These are phyloP conservation scores for Maudiozyma serrabonitensis DNA, from an alignment of 805 yeast species.

Conservation along the genomic window DNA sequence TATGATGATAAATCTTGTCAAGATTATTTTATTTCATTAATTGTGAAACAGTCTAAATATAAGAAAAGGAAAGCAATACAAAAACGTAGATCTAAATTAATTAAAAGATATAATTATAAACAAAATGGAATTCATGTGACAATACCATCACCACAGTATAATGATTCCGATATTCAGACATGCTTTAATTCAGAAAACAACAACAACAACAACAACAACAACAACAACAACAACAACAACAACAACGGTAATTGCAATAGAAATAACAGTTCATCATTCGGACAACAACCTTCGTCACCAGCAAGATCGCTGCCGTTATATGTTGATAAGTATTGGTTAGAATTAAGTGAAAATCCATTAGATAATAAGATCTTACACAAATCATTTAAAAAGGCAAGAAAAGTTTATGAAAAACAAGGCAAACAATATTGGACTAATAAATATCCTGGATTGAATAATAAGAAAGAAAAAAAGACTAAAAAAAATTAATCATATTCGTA, in stretches of 20 bases:
- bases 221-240: too few species aligned
- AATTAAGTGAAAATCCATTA: background rate
- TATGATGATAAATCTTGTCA: background rate
- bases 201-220: too few species aligned
- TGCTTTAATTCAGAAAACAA: too few species aligned
- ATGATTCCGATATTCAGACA: too few species aligned
- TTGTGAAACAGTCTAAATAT: background rate
- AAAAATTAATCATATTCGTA: too few species aligned
- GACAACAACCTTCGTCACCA: too few species aligned
- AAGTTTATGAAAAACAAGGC: background rate
- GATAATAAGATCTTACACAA: background rate
- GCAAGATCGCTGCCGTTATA: too few species aligned
- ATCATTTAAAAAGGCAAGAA: background rate
- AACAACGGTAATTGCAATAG: too few species aligned
- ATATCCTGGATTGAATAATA: background rate
- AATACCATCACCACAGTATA: too few species aligned
- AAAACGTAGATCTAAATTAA: background rate
- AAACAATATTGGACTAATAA: background rate
- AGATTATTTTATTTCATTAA: background rate
- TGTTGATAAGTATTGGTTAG: background rate
- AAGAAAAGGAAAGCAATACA: background rate
- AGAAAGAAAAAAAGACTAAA: too few species aligned
- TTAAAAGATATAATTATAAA: background rate
- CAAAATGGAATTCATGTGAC: background rate
- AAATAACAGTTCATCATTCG: too few species aligned